Conservation (phyloP, 768 basidiomycete genomes). For the Kwoniella europaea region DNA sequence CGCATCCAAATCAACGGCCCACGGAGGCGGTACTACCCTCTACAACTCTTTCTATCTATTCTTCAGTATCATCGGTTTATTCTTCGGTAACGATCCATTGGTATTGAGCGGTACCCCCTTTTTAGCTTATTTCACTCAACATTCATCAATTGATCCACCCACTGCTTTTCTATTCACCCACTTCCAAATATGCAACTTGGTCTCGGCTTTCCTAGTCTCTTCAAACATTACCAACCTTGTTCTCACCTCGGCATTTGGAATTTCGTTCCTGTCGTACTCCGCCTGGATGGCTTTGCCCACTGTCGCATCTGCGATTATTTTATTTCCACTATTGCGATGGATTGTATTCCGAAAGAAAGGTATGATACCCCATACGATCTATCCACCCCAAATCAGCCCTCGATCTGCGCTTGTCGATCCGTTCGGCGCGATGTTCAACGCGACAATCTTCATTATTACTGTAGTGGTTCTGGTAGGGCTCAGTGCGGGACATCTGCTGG, state of each 20-base stretch:
- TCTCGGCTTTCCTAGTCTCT: constrained; percentile 69
- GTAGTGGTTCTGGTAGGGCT: constrained; percentile 76
- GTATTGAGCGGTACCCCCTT: constrained; percentile 91
- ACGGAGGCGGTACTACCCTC: constrained; percentile 66
- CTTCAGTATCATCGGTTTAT: constrained; percentile 74
- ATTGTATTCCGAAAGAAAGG: constrained; percentile 32
- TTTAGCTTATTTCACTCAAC: constrained; percentile 81
- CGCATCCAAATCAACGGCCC: constrained; percentile 73
- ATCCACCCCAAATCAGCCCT: constrained; percentile 59
- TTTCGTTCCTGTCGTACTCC: constrained; percentile 77
- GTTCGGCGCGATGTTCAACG: constrained; percentile 74
- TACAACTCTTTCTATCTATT: constrained; percentile 83
- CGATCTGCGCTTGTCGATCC: constrained; percentile 74
- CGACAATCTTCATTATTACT: constrained; percentile 68
- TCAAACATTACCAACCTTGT: constrained; percentile 95
- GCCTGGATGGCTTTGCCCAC: constrained; percentile 84
- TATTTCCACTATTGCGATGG: constrained; percentile 62
- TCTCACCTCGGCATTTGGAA: constrained; percentile 79
- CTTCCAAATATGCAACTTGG: constrained; percentile 75
- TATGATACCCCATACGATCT: constrained; percentile 43
- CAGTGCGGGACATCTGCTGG: constrained; percentile 62
- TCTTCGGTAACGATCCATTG: constrained; percentile 93
- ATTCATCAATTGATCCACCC: constrained; percentile 62
- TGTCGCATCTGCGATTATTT: constrained; percentile 67
- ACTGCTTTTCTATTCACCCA: constrained; percentile 61